Evolutionary conservation across 768 basidiomycete species (phyloP).

Genomic region (Zangia roseola): DNA sequence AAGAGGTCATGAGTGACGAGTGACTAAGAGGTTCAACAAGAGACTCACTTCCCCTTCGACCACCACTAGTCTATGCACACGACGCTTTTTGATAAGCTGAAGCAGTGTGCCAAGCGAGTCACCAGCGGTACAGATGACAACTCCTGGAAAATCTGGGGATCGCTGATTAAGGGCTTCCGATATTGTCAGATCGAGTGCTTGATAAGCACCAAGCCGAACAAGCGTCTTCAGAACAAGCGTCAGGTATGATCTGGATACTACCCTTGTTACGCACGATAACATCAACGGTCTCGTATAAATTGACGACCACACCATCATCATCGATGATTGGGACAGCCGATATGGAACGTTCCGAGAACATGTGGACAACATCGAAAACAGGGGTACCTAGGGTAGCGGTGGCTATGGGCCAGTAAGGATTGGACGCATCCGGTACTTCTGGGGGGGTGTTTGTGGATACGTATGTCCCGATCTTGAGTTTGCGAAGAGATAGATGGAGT

Average conservation of each 20-base stretch:
- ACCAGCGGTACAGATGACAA: conserved; percentile 90
- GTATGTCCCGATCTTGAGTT: conserved; percentile 92
- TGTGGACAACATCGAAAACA: conserved; percentile 97
- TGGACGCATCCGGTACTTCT: conserved; percentile 50
- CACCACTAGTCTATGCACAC: conserved; percentile 93
- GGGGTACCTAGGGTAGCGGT: conserved; percentile 89
- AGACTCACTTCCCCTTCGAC: conserved; percentile 81
- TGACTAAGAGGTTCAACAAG: not conserved
- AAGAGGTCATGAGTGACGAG: not conserved
- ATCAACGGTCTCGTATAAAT: conserved; percentile 98
- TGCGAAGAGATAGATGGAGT: conserved; percentile 76
- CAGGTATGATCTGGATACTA: not conserved
- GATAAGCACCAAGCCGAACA: conserved; percentile 91
- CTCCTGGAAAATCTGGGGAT: conserved; percentile 93
- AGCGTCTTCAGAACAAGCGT: conserved; percentile 62
- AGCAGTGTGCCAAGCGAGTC: conserved; percentile 91
- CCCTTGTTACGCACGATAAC: conserved; percentile 66
- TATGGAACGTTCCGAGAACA: conserved; percentile 95
- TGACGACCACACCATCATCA: conserved; percentile 87
- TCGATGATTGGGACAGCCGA: conserved; percentile 97
- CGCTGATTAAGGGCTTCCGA: conserved; percentile 90
- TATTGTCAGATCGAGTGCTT: conserved; percentile 93
- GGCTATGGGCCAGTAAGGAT: conserved; percentile 86
- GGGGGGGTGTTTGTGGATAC: conserved; percentile 54
- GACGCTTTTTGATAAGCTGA: conserved; percentile 86